Conservation (phyloP, 768 basidiomycete species). For the Leccinum subgranulosum region DNA sequence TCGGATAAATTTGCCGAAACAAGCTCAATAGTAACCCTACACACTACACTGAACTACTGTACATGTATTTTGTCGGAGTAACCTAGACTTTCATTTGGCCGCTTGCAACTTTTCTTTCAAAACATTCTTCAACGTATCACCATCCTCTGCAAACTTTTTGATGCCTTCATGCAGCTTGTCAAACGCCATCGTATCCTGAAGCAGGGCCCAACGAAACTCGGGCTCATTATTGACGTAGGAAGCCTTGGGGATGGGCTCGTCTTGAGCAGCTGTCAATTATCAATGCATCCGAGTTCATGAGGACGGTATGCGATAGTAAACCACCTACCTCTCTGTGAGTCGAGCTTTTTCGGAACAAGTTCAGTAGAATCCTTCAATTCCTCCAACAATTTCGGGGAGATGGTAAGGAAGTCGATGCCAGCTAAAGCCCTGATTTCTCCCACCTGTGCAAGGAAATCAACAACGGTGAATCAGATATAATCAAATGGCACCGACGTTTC, state of each 20-base stretch:
- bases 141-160: constrained; percentile 94
- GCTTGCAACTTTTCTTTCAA: constrained; percentile 59
- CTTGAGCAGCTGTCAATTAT: constrained; percentile 52
- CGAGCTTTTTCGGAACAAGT: constrained; percentile 80
- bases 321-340: constrained; percentile 52
- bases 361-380: constrained; percentile 76
- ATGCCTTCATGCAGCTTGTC: constrained; percentile 97
- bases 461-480: background rate
- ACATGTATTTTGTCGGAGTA: background rate
- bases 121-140: constrained; percentile 76
- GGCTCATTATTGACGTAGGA: constrained; percentile 85
- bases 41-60: background rate
- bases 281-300: background rate
- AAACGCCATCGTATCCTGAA: constrained; percentile 91
- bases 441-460: constrained; percentile 37
- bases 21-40: background rate
- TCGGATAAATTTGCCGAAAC: background rate
- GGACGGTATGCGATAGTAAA: background rate
- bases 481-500: constrained; percentile 65
- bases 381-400: constrained; percentile 83
- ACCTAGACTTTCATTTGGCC: background rate
- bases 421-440: constrained; percentile 93
- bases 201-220: constrained; percentile 88
- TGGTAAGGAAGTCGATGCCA: constrained; percentile 95
- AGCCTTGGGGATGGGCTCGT: constrained; percentile 70